These are phyloP conservation scores for Exophiala dermatitidis DNA, from an alignment of 2,329 filamentous ascomycete species.

Conservation along the genomic window DNA sequence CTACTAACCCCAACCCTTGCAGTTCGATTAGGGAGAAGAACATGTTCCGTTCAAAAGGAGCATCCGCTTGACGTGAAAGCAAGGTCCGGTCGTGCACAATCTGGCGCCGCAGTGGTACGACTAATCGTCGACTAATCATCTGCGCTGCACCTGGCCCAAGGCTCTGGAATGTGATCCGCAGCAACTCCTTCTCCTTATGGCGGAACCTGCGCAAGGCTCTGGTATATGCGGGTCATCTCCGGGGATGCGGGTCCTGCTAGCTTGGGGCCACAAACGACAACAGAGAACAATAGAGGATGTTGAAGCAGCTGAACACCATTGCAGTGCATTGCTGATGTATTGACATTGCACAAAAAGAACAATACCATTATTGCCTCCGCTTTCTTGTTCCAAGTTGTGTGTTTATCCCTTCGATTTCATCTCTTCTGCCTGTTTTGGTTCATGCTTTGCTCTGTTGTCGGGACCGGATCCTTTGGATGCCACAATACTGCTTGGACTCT, in stretches of 20 bases:
- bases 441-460: neutral
- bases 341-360: neutral
- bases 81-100: neutral
- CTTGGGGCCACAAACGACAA: constrained; percentile 3
- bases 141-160: too few relatives aligned
- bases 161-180: neutral
- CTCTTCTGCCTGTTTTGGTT: neutral
- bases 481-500: too few relatives aligned
- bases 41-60: neutral
- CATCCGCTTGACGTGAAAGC: neutral
- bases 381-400: neutral
- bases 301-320: neutral
- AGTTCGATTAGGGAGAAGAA: constrained; percentile 15
- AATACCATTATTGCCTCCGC: neutral
- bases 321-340: neutral
- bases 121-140: too few relatives aligned
- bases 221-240: neutral
- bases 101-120: too few relatives aligned
- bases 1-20: constrained; percentile 1
- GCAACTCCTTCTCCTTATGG: neutral
- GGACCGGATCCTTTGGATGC: neutral
- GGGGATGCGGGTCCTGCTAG: neutral
- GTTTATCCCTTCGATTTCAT: neutral
- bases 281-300: neutral
- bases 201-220: constrained; percentile 2